Evolutionary conservation across 1,139 yeast species (phyloP), one percentile per base, ranked within the genome.

Genomic region (Casaregolazyma suthepensis): DNA sequence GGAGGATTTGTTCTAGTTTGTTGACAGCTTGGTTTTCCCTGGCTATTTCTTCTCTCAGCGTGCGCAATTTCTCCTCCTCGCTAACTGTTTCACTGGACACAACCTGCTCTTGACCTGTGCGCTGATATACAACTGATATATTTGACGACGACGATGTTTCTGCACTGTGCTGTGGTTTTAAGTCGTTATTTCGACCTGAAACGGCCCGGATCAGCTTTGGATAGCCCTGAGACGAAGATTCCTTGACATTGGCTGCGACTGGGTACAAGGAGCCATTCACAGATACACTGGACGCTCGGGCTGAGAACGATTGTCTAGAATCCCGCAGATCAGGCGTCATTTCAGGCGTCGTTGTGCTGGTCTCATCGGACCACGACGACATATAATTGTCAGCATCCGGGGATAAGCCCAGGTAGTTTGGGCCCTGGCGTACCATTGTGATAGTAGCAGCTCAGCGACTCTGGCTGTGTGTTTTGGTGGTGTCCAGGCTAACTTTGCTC

Each of bases 11-110:
- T 50, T 63, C 65, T 12, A 63, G 59, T 12, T 58, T 58, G 54
- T 59, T 57, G 42, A 63, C 51, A 5, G 57, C 57, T 47, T 50
- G 52, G 43, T 58, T 57, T 48, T 61, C 63, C 19, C 62, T 55
- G 15, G 59, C 59, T 15, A 63, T 63, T 42, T 63, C 64, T 38
- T 63, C 66, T 42, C 63, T 51, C 22, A 63, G 53, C 9, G 17
- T 43, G 40, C 38, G 37, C 18, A 47, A 22, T 38, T 47, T 47
- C 10, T 22, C 35, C 22, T 47, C 45, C 26, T 47, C 50, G n/a
- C 22, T 43, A 22, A 19, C 7, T n/a, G 23, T 15, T 18, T 45
- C 42, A 5, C 9, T 6, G 5, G 17, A 15, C 17, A 2, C 17
- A 15, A 35, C 15, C 2, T 13, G 15, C 13, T 35, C 40, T 35